Evolutionary conservation across 2,329 filamentous ascomycete species (phyloP).

Genomic region (Samsoniella hepiali): DNA sequence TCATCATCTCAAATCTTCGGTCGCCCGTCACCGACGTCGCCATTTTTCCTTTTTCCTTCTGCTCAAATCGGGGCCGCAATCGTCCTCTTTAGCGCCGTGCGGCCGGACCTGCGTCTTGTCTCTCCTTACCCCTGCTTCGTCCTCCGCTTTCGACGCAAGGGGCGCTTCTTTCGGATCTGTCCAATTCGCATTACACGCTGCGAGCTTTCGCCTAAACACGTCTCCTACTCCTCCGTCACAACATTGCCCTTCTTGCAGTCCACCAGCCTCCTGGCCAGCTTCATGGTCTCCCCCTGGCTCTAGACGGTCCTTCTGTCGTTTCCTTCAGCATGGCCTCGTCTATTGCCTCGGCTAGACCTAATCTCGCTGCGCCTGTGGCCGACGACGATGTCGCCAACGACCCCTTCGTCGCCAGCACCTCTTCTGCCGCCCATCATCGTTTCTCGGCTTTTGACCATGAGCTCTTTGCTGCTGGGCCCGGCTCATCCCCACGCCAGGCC

Average conservation of each 20-base stretch:
- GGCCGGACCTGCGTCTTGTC: conserved; percentile 12
- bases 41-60: neutral
- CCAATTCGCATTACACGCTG: neutral
- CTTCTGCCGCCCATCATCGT: conserved; percentile 55
- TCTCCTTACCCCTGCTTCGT: conserved; percentile 17
- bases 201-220: neutral
- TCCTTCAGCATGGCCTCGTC: conserved; percentile 41
- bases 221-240: neutral
- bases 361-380: conserved; percentile 37
- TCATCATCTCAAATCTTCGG: neutral
- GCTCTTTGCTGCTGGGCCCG: conserved; percentile 72
- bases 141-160: conserved; percentile 17
- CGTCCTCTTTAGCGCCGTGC: neutral
- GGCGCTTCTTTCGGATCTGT: neutral
- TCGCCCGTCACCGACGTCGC: neutral
- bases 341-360: conserved; percentile 41
- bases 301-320: conserved; percentile 18
- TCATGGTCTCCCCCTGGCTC: conserved; percentile 18
- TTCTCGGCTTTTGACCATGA: conserved; percentile 82
- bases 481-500: conserved; percentile 76
- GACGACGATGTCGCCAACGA: conserved; percentile 50
- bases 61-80: neutral
- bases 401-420: conserved; percentile 53
- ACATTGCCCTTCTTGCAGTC: neutral
- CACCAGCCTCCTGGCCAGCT: conserved; percentile 8